Percentiles rank a stretch among this genome's conserved stretches.
Conservation (phyloP, 1,139 yeast genomes). For the Suhomyces guaymorum region DNA sequence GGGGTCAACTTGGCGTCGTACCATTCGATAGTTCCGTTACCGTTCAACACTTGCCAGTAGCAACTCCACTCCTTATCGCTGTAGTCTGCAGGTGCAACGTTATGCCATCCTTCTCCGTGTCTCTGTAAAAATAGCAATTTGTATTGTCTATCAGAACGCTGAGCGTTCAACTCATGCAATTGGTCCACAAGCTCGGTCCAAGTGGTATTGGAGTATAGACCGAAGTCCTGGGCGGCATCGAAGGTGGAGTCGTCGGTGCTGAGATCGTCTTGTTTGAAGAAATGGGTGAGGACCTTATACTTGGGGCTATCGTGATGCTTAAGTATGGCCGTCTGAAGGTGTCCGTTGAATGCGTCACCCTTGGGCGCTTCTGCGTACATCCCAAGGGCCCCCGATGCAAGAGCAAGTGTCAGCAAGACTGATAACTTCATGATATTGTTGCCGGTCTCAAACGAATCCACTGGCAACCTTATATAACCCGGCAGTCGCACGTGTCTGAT, state of each 20-base stretch:
- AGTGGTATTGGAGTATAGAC: constrained; percentile 19
- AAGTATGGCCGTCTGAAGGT: too few relatives aligned
- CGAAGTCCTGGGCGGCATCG: constrained; percentile 21
- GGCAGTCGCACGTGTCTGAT: too few relatives aligned
- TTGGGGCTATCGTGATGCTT: constrained; percentile 1
- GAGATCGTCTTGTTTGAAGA: constrained; percentile 25
- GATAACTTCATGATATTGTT: too few relatives aligned
- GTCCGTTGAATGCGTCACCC: too few relatives aligned
- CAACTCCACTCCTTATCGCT: constrained; percentile 32
- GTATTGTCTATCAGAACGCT: constrained; percentile 5
- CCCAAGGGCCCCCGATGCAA: too few relatives aligned
- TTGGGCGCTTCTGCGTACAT: too few relatives aligned
- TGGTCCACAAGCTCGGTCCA: constrained; percentile 21
- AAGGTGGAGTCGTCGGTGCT: constrained; percentile 16
- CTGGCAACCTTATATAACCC: too few relatives aligned
- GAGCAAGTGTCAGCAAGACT: too few relatives aligned
- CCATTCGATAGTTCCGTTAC: constrained; percentile 36
- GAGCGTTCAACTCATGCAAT: constrained; percentile 9
- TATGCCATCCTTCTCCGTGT: constrained; percentile 47
- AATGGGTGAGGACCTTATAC: constrained; percentile 15
- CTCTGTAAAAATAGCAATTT: constrained; percentile 41
- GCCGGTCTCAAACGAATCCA: too few relatives aligned
- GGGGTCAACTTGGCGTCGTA: constrained; percentile 39
- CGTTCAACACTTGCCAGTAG: constrained; percentile 31
- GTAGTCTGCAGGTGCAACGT: constrained; percentile 28